A percentile compares a stretch with the other conserved stretches of the same genome.
Evolutionary conservation across 176 grass and related monocot species (phyloP).

Genomic region (Puccinellia tenuiflora): DNA sequence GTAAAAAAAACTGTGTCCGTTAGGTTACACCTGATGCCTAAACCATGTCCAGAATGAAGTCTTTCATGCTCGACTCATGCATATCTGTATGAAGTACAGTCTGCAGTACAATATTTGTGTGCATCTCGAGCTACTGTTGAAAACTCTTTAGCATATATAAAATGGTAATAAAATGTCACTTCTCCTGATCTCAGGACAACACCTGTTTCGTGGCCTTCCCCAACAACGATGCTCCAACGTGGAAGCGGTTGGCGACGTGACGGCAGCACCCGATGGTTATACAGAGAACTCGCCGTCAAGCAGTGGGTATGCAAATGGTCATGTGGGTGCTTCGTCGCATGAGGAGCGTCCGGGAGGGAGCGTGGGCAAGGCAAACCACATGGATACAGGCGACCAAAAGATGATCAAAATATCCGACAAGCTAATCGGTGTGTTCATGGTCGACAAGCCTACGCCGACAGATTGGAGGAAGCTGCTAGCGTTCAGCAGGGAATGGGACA

Average conservation of each 20-base stretch:
- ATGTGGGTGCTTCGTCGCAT: constrained; percentile 4
- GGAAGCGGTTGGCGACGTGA: constrained; percentile 35
- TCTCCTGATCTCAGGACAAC: constrained; percentile 33
- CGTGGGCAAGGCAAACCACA: constrained; percentile 6
- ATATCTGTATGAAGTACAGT: not conserved
- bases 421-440: constrained; percentile 80
- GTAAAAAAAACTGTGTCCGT: too few species aligned
- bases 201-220: constrained; percentile 9
- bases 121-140: not conserved
- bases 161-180: not conserved
- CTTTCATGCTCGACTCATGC: too few species aligned
- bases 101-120: not conserved
- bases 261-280: constrained; percentile 28
- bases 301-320: constrained; percentile 11
- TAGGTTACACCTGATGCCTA: too few species aligned
- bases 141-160: not conserved
- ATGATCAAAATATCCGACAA: constrained; percentile 80
- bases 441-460: constrained; percentile 63
- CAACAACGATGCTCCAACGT: constrained; percentile 29
- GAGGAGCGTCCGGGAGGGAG: constrained; percentile 11
- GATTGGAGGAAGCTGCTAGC: constrained; percentile 89
- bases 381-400: constrained; percentile 26
- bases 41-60: too few species aligned
- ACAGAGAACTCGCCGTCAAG: constrained; percentile 41
- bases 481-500: constrained; percentile 77